Base-by-base conservation (phyloP, 2,329 filamentous ascomycete species). In the Paradendryphiella salina region DNA sequence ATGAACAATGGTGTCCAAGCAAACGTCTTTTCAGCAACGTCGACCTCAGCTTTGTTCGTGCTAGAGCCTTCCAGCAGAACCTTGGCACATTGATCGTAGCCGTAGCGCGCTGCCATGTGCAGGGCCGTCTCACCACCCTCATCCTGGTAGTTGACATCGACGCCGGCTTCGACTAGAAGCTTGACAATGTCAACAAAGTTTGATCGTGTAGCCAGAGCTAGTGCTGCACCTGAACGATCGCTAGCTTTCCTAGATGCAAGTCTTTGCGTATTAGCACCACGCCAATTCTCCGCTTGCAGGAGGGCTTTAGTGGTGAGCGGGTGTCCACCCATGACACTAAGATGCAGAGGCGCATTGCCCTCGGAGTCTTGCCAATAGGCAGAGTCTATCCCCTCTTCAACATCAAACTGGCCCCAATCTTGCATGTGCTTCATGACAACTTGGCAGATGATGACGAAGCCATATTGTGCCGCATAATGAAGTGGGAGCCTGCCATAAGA, bases 1-100 rank as follows among this genome's bases (percentile, higher is more conserved):
- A 96, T 88, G 67, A 96, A 94, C 10, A 99, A 78, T n/a, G 94
- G 90, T 0, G 94, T 96, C 93, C 94, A 99, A 3, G 87, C 85
- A 67, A 95, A 97, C 0, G 88, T 87, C 46, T 87, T 88, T 68
- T 99, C 94, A 0, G 82, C 76, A 29, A 95, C 76, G 63, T 96
- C 88, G 0, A 91, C 77, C 55, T 96, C 77, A 0, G 86, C 85
- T 65, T 86, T 90, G 61, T 94, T 89, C 35, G 82, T 78, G 5
- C 79, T 75, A 0, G 83, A 86, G 2, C 89, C 89, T 13, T 85
- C 79, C 2, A 97, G 73, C 17, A 99, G 77, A 17, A 90, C 85
- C 51, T 80, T 83, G 11, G 89, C 90, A 69, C 92, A 97, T 54
- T 91, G 82, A 13, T 83, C 81, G 66, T 96, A 89, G 13, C 91